Evolutionary conservation across 352 stramenopile genomes (phyloP).

Genomic region (Globisporangium barbulae): DNA sequence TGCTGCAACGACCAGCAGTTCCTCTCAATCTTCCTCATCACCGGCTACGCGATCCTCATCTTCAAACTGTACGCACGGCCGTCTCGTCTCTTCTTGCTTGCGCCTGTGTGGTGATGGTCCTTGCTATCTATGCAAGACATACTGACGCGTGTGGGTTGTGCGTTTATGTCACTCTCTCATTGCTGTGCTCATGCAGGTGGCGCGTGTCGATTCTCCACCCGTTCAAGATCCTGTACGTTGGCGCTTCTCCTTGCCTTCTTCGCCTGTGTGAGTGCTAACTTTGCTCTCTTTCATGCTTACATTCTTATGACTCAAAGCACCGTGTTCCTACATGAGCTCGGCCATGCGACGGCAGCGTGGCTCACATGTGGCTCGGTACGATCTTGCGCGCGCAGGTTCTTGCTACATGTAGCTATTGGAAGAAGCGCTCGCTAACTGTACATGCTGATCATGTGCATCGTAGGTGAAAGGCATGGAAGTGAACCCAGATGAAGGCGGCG

Average conservation of each 20-base stretch:
- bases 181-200: slow-evolving; percentile 51
- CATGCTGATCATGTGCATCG: background rate
- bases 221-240: slow-evolving; percentile 86
- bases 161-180: background rate
- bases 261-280: background rate
- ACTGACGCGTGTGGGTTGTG: background rate
- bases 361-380: slow-evolving; percentile 79
- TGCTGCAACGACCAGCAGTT: slow-evolving; percentile 90
- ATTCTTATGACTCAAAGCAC: slow-evolving; percentile 35
- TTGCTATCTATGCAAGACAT: no score
- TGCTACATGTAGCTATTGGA: background rate
- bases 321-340: slow-evolving; percentile 86
- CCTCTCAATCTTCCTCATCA: slow-evolving; percentile 86
- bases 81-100: no score
- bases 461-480: slow-evolving; percentile 88
- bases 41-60: slow-evolving; percentile 81
- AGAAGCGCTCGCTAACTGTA: background rate
- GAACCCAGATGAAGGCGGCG: slow-evolving; percentile 83
- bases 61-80: slow-evolving; percentile 65
- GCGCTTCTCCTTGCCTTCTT: background rate
- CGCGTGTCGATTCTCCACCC: slow-evolving; percentile 80
- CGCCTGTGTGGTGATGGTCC: background rate
- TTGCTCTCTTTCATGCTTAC: background rate
- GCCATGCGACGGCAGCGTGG: slow-evolving; percentile 79
- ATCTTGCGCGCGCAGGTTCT: background rate